Evolutionary conservation across 2,329 filamentous ascomycete species (phyloP).

Genomic region (Diaporthe ampelina): DNA sequence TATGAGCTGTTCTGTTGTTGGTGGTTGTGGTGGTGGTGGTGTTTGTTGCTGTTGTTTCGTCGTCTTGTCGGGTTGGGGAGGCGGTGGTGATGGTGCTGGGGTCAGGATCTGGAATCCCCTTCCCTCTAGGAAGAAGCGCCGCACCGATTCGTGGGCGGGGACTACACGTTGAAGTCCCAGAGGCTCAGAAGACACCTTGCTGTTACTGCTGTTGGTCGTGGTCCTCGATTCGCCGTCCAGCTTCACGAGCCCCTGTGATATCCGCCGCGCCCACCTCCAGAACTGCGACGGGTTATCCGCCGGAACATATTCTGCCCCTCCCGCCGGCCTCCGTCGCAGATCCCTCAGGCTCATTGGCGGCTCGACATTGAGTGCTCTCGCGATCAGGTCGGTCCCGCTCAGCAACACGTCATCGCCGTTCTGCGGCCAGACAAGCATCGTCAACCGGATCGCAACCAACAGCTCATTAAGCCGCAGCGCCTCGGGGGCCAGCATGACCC

Average conservation of each 20-base stretch:
- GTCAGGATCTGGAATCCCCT: conserved; percentile 50
- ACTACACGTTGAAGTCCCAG: conserved; percentile 50
- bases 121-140: conserved; percentile 51
- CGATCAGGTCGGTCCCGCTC: background rate
- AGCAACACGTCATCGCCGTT: background rate
- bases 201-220: background rate
- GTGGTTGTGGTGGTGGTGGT: background rate
- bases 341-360: conserved; percentile 47
- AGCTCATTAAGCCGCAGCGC: conserved; percentile 52
- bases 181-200: conserved; percentile 40
- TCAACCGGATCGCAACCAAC: conserved; percentile 49
- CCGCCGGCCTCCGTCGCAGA: conserved; percentile 37
- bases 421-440: conserved; percentile 42
- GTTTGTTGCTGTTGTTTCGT: background rate
- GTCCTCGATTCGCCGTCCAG: conserved; percentile 14
- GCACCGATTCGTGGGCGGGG: conserved; percentile 51
- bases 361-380: conserved; percentile 46
- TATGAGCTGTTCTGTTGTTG: conserved; percentile 44
- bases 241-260: conserved; percentile 37
- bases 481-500: conserved; percentile 51
- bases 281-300: conserved; percentile 35
- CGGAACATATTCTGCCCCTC: conserved; percentile 16
- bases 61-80: background rate
- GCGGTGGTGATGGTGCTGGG: background rate
- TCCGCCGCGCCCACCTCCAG: conserved; percentile 30